phyloP scores from a whole-genome alignment of 768 basidiomycete genomes.

The Boletus rubroflammeus region DNA sequence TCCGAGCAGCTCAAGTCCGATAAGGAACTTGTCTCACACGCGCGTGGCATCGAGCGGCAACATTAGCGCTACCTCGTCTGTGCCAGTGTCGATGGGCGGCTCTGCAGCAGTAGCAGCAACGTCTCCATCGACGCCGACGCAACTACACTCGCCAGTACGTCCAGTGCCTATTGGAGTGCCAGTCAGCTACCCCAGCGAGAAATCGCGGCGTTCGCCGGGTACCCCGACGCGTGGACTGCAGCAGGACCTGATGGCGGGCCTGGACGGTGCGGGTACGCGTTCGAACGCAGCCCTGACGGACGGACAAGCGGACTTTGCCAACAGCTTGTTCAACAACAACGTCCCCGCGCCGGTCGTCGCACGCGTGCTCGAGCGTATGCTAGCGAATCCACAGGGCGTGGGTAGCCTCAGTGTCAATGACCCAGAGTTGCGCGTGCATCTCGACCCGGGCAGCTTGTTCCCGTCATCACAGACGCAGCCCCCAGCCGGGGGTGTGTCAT shows the following conservation, averaged over 20 bases:
- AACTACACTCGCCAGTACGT: background rate
- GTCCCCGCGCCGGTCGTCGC: slow-evolving; percentile 26
- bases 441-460: background rate
- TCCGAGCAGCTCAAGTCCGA: background rate
- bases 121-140: background rate
- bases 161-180: background rate
- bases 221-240: background rate
- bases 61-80: background rate
- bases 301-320: slow-evolving; percentile 26
- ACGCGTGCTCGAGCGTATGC: slow-evolving; percentile 27
- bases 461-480: background rate
- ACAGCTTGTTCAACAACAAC: slow-evolving; percentile 24
- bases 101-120: background rate
- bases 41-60: slow-evolving; percentile 1
- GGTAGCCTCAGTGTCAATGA: slow-evolving; percentile 1
- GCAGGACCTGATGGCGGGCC: background rate
- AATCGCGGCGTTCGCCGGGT: background rate
- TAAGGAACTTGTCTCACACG: background rate
- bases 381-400: slow-evolving; percentile 21
- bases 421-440: slow-evolving; percentile 8
- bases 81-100: background rate
- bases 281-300: slow-evolving; percentile 13
- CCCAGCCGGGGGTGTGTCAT: background rate
- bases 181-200: slow-evolving; percentile 11
- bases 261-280: background rate